Evolutionary conservation across 2,329 filamentous ascomycete genomes (phyloP), one percentile per base, ranked within the genome.

Genomic region (Fusarium oligoseptatum): DNA sequence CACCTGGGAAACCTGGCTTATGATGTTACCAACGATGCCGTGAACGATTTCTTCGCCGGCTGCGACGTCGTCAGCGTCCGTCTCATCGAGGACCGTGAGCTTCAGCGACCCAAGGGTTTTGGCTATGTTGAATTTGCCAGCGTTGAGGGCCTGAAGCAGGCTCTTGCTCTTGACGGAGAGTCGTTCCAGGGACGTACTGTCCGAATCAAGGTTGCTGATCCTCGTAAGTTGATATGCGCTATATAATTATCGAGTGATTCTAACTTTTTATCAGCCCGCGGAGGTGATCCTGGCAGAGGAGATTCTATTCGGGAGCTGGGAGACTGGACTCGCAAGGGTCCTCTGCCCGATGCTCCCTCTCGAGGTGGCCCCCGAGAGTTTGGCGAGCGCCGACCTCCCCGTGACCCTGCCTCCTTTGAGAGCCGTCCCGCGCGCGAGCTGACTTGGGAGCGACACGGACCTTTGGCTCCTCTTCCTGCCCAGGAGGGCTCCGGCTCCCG

Each of bases 1-100:
- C 97, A 99, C 85, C 89, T 99, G 70, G 97, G 97, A 80, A 99
- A 99, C 83, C 90, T 99, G 71, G 97, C 96, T 60, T 99, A 98
- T 85, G 96, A 99, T 82, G 94, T 95, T 66, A 97, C 94, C 64
- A 90, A 91, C 75, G 93, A 92, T 77, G 93, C 95, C 79, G 92
- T 99, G 73, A 92, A 89, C 78, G 93, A 95, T 62, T 97, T 98
- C 81, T 97, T 99, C 81, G 86, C 88, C 62, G 94, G 89, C 66
- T 98, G 96, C 83, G 90, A 95, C 75, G 92, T 98, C 78, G 93
- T 93, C 76, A 98, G 92, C 82, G 95, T 99, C 76, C 94, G 97
- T 80, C 95, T 99, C 79, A 97, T 99, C 74, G 96, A 98, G 87
- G 97, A 99, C 85, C 97, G 96, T 82, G 89, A 98, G 83, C 93